Percentiles rank a stretch among this genome's conserved stretches.
phyloP scores from a whole-genome alignment of 768 basidiomycete genomes.

The Suillus lakei region DNA sequence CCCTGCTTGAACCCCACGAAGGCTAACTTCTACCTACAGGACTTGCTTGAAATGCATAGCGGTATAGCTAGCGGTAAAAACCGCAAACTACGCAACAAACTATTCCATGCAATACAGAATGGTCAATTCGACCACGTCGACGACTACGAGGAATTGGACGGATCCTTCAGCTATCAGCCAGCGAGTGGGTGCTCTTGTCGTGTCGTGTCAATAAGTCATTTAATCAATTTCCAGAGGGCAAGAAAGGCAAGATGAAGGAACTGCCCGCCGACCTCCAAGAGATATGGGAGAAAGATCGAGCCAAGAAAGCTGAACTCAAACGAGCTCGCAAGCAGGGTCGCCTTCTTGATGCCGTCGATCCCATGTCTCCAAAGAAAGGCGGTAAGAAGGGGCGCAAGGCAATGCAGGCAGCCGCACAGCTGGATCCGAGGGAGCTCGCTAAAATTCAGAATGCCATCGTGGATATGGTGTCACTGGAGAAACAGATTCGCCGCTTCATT shows the following conservation, averaged over 20 bases:
- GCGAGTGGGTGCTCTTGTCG: slow-evolving; percentile 50
- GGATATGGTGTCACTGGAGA: slow-evolving; percentile 69
- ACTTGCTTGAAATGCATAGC: slow-evolving; percentile 62
- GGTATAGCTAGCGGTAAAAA: slow-evolving; percentile 49
- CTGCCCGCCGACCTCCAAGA: slow-evolving; percentile 62
- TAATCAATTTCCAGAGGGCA: slow-evolving; percentile 30
- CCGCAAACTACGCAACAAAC: slow-evolving; percentile 53
- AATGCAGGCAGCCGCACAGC: slow-evolving; percentile 58
- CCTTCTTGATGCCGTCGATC: slow-evolving; percentile 63
- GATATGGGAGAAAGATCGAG: slow-evolving; percentile 83
- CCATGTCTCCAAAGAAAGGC: slow-evolving; percentile 61
- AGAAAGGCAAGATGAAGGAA: slow-evolving; percentile 53
- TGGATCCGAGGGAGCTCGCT: slow-evolving; percentile 43
- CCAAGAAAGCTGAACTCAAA: slow-evolving; percentile 81
- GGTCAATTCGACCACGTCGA: slow-evolving; percentile 52
- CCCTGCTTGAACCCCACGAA: not conserved
- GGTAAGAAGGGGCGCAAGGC: slow-evolving; percentile 73
- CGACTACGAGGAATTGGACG: slow-evolving; percentile 29
- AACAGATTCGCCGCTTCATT: slow-evolving; percentile 74
- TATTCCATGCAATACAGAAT: slow-evolving; percentile 64
- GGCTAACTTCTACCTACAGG: slow-evolving; percentile 51
- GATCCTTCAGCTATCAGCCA: slow-evolving; percentile 32
- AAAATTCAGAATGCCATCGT: slow-evolving; percentile 56
- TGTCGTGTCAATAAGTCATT: not conserved
- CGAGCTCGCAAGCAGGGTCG: slow-evolving; percentile 60